phyloP scores from a whole-genome alignment of 192 early-diverging fungal species.

The Backusella westeae region DNA sequence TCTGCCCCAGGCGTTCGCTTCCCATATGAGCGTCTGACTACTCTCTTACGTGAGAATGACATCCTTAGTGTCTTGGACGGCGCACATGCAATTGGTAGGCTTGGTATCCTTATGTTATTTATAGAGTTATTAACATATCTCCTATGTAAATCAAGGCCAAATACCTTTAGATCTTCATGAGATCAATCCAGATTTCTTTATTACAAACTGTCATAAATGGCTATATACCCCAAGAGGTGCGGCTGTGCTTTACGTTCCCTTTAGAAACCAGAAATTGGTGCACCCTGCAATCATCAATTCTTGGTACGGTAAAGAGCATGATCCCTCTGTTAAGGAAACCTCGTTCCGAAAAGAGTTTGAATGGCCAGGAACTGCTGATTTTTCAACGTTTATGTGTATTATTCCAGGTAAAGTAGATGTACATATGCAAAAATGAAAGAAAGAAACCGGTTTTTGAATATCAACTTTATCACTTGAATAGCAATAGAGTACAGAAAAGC shows the following conservation, averaged over 20 bases:
- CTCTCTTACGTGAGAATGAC: conserved; percentile 40
- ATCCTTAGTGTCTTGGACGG: conserved; percentile 62
- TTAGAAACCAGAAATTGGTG: conserved; percentile 44
- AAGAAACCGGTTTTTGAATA: background rate
- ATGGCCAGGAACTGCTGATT: conserved; percentile 45
- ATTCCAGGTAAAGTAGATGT: conserved; percentile 16
- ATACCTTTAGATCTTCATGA: conserved; percentile 53
- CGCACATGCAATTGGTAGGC: conserved; percentile 56
- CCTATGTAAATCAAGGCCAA: conserved; percentile 30
- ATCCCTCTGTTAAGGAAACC: background rate
- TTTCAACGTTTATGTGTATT: conserved; percentile 27
- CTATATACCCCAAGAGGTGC: conserved; percentile 51
- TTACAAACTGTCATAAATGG: conserved; percentile 73
- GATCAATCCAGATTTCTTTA: conserved; percentile 61
- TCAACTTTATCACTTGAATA: conserved; percentile 12
- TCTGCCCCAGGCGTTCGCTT: conserved; percentile 47
- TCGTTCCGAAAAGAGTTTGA: conserved; percentile 44
- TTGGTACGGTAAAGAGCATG: conserved; percentile 23
- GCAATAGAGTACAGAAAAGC: conserved; percentile 50
- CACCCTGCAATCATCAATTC: conserved; percentile 46
- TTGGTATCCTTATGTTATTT: background rate
- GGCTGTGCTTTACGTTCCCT: conserved; percentile 52
- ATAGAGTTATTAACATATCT: background rate
- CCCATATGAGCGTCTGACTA: conserved; percentile 41
- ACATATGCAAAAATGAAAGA: background rate